Evolutionary conservation across 345 rosid genomes (phyloP).

Genomic region (Salix suchowensis): DNA sequence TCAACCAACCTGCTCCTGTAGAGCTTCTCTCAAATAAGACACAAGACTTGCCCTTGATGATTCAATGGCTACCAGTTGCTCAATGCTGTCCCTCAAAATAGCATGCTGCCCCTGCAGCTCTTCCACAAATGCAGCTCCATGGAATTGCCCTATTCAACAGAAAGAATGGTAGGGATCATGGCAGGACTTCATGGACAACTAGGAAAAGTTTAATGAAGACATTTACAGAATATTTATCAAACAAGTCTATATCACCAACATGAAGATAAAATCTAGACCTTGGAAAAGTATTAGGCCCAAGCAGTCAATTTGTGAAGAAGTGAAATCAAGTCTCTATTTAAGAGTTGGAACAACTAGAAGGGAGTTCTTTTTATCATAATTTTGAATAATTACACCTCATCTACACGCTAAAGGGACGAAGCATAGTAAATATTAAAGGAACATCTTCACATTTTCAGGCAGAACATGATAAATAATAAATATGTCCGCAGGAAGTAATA

Average conservation of each 20-base stretch:
- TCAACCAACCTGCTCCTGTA: slow-evolving; percentile 77
- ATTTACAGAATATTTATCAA: neutral
- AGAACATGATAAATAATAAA: neutral
- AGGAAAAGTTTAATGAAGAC: neutral
- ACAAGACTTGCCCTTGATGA: slow-evolving; percentile 68
- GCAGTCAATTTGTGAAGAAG: neutral
- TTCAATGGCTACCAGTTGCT: slow-evolving; percentile 59
- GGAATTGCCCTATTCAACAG: slow-evolving; percentile 43
- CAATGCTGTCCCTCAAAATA: slow-evolving; percentile 61
- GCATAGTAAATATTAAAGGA: neutral
- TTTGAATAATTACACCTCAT: neutral
- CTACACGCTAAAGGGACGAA: neutral
- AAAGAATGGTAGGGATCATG: neutral
- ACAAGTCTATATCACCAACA: neutral
- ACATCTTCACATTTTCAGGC: neutral
- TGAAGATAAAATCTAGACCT: neutral
- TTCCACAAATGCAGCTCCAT: slow-evolving; percentile 48
- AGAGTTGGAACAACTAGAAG: neutral
- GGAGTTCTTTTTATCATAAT: neutral
- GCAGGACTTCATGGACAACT: neutral
- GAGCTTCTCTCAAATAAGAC: slow-evolving; percentile 65
- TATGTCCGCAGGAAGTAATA: neutral
- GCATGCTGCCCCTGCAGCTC: slow-evolving; percentile 78
- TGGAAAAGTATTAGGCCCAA: neutral
- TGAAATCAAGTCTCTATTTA: neutral